phyloP scores from a whole-genome alignment of 140 eudicot genomes.

The Anethum foeniculum region DNA sequence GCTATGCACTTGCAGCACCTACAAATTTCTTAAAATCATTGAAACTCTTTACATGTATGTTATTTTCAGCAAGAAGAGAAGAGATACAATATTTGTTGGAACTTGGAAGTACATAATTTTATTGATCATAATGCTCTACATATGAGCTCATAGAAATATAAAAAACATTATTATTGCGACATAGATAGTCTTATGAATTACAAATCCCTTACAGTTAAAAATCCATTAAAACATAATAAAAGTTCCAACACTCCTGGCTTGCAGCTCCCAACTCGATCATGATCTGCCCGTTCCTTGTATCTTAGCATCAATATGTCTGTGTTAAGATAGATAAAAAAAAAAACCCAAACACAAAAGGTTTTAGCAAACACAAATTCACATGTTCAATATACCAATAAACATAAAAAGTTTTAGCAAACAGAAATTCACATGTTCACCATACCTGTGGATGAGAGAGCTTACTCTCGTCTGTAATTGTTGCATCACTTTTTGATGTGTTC shows the following conservation, averaged over 20 bases:
- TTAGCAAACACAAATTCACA: background rate
- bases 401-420: background rate
- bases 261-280: conserved; percentile 22
- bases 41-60: too few species aligned
- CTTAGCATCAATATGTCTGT: background rate
- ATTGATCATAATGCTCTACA: too few species aligned
- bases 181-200: too few species aligned
- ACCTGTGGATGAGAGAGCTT: conserved; percentile 30
- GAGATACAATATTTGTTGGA: too few species aligned
- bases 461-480: conserved; percentile 27
- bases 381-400: conserved; percentile 14
- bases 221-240: too few species aligned
- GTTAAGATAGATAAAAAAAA: background rate
- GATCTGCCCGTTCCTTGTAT: conserved; percentile 33
- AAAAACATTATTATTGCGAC: too few species aligned
- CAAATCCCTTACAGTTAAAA: too few species aligned
- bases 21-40: too few species aligned
- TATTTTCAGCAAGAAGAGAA: too few species aligned
- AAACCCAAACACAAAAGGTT: background rate
- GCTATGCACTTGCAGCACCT: too few species aligned
- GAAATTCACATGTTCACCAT: background rate
- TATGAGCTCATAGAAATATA: too few species aligned
- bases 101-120: too few species aligned
- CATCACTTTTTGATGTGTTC: conserved; percentile 34
- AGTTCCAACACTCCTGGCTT: conserved; percentile 17